Percentiles rank a stretch among this genome's conserved stretches.
Evolutionary conservation across 2,329 filamentous ascomycete species (phyloP).

Genomic region (Colletotrichum scovillei): DNA sequence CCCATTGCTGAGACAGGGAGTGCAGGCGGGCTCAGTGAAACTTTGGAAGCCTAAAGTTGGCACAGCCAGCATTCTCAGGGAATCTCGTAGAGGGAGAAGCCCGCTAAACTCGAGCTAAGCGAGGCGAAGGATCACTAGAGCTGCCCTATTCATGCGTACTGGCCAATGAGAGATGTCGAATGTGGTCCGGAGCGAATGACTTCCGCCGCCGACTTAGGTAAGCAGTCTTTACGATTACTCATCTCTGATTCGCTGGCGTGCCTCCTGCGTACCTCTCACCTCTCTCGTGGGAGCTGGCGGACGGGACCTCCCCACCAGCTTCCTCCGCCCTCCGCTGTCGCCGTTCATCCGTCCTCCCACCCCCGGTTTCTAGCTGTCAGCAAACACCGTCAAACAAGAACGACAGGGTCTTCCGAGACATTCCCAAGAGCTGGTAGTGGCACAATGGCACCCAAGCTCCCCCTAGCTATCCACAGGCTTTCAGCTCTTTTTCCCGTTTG

Average conservation of each 20-base stretch:
- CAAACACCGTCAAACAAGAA: neutral
- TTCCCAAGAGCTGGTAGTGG: conserved; percentile 10
- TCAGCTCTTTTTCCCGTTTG: conserved; percentile 1
- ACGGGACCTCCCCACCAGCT: neutral
- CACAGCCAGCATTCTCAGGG: neutral
- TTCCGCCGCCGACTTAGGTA: neutral
- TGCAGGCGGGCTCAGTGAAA: neutral
- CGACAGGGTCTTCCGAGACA: conserved; percentile 25
- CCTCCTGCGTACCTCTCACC: neutral
- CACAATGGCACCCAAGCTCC: conserved; percentile 12
- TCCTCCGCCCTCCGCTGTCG: neutral
- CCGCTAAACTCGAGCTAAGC: conserved; percentile 3
- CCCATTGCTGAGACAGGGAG: too few species aligned
- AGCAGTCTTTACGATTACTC: neutral
- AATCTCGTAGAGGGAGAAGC: neutral
- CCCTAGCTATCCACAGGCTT: neutral
- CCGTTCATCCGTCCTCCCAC: too few species aligned
- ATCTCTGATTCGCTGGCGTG: neutral
- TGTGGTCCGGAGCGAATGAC: neutral
- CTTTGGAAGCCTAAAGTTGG: neutral
- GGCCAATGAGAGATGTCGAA: neutral
- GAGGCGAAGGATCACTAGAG: conserved; percentile 10
- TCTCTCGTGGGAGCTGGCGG: neutral
- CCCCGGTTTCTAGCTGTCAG: neutral
- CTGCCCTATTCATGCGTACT: neutral